Evolutionary conservation across 192 early-diverging fungal genomes (phyloP).

Genomic region (Coemansia sp.): DNA sequence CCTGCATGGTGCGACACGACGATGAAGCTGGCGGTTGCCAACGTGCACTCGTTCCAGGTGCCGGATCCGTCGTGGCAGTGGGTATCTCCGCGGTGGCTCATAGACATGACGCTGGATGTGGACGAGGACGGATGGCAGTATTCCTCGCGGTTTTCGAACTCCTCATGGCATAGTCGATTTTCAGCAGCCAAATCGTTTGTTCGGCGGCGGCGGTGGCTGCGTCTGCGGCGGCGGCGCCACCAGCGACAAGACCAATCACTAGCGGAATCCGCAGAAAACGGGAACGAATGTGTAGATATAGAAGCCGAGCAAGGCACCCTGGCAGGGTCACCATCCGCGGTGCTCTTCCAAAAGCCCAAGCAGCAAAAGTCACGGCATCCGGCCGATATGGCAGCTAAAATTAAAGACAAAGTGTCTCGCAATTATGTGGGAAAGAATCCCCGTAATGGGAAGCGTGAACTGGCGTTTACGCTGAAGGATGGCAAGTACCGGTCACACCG

Average conservation of each 20-base stretch:
- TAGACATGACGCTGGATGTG: conserved; percentile 55
- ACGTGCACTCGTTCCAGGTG: conserved; percentile 56
- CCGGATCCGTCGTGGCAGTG: conserved; percentile 54
- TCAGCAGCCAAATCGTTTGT: conserved; percentile 31
- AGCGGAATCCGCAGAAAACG: not conserved
- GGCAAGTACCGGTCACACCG: conserved; percentile 36
- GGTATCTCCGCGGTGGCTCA: conserved; percentile 55
- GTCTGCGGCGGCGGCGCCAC: conserved; percentile 7
- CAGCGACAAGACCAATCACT: not conserved
- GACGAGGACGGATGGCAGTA: conserved; percentile 58
- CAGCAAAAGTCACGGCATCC: not conserved
- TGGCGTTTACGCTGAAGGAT: conserved; percentile 44
- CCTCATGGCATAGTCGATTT: conserved; percentile 19
- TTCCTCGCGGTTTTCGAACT: conserved; percentile 33
- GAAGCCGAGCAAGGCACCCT: not conserved
- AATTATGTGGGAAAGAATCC: conserved; percentile 29
- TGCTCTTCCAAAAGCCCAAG: not conserved
- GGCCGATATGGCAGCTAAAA: conserved; percentile 23
- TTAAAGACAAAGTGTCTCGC: conserved; percentile 34
- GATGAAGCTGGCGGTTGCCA: conserved; percentile 45
- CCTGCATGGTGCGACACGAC: conserved; percentile 52
- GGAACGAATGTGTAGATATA: not conserved
- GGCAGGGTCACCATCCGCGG: not conserved
- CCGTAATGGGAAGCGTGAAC: conserved; percentile 14
- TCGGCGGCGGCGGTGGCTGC: conserved; percentile 18